Evolutionary conservation across 495 filamentous ascomycete species (phyloP), one percentile per base, ranked within the genome.

Genomic region (Xylaria sp.): DNA sequence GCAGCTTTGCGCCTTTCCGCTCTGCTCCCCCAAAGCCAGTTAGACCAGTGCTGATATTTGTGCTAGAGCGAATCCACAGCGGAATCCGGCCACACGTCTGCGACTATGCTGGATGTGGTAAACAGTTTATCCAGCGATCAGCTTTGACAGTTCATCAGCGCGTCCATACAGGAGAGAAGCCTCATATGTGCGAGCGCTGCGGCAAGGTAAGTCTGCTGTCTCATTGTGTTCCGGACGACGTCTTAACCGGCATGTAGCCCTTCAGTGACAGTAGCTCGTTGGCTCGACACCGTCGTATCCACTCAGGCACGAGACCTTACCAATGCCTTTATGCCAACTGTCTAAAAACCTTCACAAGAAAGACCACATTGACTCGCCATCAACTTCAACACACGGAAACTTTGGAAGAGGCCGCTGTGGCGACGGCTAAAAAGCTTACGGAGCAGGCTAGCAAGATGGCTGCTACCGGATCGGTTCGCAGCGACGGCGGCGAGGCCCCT

Each of bases 81-180:
- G 97, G 97, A 17, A 85, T 95, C 53, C 86, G 97, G 46, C 96
- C 96, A 44, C 96, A 99, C 80, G 92, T 94, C 55, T 99, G 96
- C 80, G 95, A 97, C 72, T 92, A 89, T 79, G 92, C 92, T 48
- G 91, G 91, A 21, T 99, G 96, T 80, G 90, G 90, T 40, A 99
- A 98, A 79, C 94, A 95, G 76, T 99, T 99, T 79, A 99, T 99
- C 73, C 96, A 99, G 77, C 90, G 96, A 43, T 98, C 96, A n/a
- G 96, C 96, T 11, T 85, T 99, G 79, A 99, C 96, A 1, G 96
- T 99, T 5, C 96, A 99, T 80, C 89, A 91, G 72, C 91, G 96
- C 62, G 96, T 98, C 41, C 96, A 99, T 75, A 98, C 96, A 2
- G 96, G 96, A 57, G 96, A 99, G 80, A 99, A 99, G 80, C 96